Percentiles rank a stretch among this genome's conserved stretches.
These are phyloP conservation scores for Lecanicillium sp. DNA, from an alignment of 2,329 filamentous ascomycete species.

Conservation along the genomic window DNA sequence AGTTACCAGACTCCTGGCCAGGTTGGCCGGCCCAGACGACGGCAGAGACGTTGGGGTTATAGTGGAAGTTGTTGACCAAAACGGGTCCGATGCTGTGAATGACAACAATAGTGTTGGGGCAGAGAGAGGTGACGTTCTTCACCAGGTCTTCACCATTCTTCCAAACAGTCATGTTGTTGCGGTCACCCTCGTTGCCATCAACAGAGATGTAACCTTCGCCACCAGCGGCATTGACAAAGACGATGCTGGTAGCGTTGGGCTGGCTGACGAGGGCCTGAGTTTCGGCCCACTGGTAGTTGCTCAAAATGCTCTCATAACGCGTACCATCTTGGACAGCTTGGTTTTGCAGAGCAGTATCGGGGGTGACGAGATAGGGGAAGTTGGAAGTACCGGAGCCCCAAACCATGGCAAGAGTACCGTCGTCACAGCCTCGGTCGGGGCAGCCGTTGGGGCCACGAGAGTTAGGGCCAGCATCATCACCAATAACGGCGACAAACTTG, in stretches of 20 bases:
- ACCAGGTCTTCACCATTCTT: slow-evolving; percentile 72
- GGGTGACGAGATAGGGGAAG: slow-evolving; percentile 69
- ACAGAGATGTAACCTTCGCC: slow-evolving; percentile 83
- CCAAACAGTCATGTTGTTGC: slow-evolving; percentile 91
- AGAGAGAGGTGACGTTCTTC: slow-evolving; percentile 66
- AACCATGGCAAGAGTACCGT: slow-evolving; percentile 61
- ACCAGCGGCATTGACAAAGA: slow-evolving; percentile 81
- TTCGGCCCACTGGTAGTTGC: slow-evolving; percentile 54
- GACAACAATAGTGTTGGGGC: slow-evolving; percentile 85
- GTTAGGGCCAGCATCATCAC: slow-evolving; percentile 74
- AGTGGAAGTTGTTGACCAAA: slow-evolving; percentile 64
- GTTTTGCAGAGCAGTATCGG: slow-evolving; percentile 59
- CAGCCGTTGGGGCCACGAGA: slow-evolving; percentile 73
- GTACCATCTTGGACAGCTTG: slow-evolving; percentile 52
- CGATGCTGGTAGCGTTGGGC: slow-evolving; percentile 62
- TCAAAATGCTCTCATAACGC: slow-evolving; percentile 57
- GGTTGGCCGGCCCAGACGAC: slow-evolving; percentile 77
- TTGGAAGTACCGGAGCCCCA: slow-evolving; percentile 72
- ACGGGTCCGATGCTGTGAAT: slow-evolving; percentile 82
- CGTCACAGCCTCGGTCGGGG: slow-evolving; percentile 52
- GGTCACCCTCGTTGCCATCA: slow-evolving; percentile 78
- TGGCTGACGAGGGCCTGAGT: slow-evolving; percentile 53
- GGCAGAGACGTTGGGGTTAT: slow-evolving; percentile 71
- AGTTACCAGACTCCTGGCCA: slow-evolving; percentile 75
- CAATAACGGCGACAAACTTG: slow-evolving; percentile 67